Base-by-base conservation (phyloP, 306 rosid genomes). In the Vicia sativa region DNA sequence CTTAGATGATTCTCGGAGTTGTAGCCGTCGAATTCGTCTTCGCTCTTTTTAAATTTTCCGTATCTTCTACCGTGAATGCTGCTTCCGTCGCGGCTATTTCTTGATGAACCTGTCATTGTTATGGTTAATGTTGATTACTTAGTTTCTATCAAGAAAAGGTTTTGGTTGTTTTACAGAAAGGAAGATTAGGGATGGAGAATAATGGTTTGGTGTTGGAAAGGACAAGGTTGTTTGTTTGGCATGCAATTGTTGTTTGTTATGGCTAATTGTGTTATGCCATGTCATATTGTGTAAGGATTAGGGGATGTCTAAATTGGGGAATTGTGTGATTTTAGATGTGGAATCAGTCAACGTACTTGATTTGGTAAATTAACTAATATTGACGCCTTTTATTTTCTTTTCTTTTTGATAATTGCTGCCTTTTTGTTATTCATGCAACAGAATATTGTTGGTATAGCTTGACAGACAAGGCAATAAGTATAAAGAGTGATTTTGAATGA, bases 101-200 rank as follows among this genome's bases (percentile, higher is more conserved):
- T 80, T 0, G 83, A 77, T 50, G 92, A 78, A 4, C 83, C 79
- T 67, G 75, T 72, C 84, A 60, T 62, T 41, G 0, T 49, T 69
- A 52, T 19, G 13, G 13, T 13, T 12, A 55, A 26, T 26, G 5
- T 26, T 26, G 15, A 21, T 13, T 64, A 5, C 43, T 70, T 69
- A 37, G 65, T 37, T 63, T 39, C 15, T 7, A 25, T 67, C 77
- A 77, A 67, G 13, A 54, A 73, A 58, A 35, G 26, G 6, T 62
- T 55, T 28, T 70, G 45, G 49, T 70, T 56, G 61, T 35, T 44
- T 35, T 8, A 31, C 54, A 54, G 19, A 34, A 29, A 41, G 67
- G 34, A 44, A 14, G 25, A 10, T 45, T 2, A 19, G 15, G 14
- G 4, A 55, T 54, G 12, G 2, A 49, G 26, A 58, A 58, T 14